Percentiles rank a stretch among this genome's conserved stretches.
Evolutionary conservation across 73 alveolate species (phyloP).

Genomic region (Paramecium octaurelia): DNA sequence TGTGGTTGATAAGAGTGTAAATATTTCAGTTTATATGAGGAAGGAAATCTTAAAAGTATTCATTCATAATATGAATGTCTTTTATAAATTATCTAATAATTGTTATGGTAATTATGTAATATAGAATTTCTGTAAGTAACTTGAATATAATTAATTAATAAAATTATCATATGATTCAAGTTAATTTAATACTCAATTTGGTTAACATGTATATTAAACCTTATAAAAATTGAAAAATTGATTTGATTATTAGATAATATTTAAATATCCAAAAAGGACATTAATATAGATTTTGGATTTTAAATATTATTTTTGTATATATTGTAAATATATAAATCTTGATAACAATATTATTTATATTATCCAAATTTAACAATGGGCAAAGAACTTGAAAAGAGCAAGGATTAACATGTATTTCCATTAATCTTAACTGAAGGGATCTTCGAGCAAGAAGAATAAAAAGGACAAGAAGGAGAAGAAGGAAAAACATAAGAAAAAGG

Average conservation of each 20-base stretch:
- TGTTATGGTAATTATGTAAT: constrained; percentile 13
- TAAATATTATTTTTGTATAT: background rate
- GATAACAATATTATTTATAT: background rate
- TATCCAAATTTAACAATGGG: background rate
- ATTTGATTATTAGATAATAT: background rate
- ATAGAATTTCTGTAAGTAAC: background rate
- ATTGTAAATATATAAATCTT: background rate
- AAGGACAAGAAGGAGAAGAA: constrained; percentile 24
- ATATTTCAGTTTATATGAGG: background rate
- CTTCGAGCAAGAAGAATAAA: background rate
- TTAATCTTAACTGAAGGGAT: background rate
- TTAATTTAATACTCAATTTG: background rate
- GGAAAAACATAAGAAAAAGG: background rate
- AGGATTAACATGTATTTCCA: background rate
- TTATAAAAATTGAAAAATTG: background rate
- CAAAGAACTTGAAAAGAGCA: background rate
- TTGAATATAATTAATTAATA: background rate
- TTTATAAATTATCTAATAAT: constrained; percentile 7
- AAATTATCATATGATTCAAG: background rate
- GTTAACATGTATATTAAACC: background rate
- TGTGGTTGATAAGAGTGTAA: background rate
- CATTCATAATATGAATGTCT: background rate
- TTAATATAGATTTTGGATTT: background rate
- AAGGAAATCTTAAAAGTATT: background rate
- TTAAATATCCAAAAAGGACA: background rate